These are phyloP conservation scores for Pythium aquatile DNA, from an alignment of 352 stramenopile genomes.

Conservation along the genomic window DNA sequence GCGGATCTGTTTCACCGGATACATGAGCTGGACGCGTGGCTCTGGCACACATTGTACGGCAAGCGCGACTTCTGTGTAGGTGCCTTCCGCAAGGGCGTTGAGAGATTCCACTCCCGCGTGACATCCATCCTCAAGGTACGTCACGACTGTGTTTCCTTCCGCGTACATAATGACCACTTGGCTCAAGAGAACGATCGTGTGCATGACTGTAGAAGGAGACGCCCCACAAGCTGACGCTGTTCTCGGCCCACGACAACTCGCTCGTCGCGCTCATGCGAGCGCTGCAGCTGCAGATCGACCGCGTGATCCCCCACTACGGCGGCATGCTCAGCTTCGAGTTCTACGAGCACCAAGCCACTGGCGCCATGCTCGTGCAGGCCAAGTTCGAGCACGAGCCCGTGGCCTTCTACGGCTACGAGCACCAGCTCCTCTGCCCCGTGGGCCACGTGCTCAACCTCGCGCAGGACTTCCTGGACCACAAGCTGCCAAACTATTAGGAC, in stretches of 20 bases:
- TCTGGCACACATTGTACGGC: constrained; percentile 75
- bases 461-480: constrained; percentile 42
- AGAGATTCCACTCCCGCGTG: constrained; percentile 54
- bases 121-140: constrained; percentile 41
- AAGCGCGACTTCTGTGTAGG: constrained; percentile 60
- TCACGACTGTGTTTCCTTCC: neutral
- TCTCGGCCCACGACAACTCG: constrained; percentile 82
- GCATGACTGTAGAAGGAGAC: constrained; percentile 16
- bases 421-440: constrained; percentile 54
- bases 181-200: neutral
- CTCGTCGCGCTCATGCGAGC: constrained; percentile 68
- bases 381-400: constrained; percentile 54
- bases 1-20: constrained; percentile 61
- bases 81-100: constrained; percentile 58
- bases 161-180: neutral
- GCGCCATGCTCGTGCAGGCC: constrained; percentile 47
- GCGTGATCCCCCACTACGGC: constrained; percentile 62
- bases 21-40: constrained; percentile 63
- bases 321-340: constrained; percentile 78
- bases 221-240: constrained; percentile 59
- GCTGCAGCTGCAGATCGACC: constrained; percentile 52
- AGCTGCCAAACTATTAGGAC: constrained; percentile 2
- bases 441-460: constrained; percentile 48
- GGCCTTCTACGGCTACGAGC: constrained; percentile 38
- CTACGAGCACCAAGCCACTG: constrained; percentile 39